Conservation (phyloP, 208 protist species). For the Acanthamoeba rhysodes region DNA sequence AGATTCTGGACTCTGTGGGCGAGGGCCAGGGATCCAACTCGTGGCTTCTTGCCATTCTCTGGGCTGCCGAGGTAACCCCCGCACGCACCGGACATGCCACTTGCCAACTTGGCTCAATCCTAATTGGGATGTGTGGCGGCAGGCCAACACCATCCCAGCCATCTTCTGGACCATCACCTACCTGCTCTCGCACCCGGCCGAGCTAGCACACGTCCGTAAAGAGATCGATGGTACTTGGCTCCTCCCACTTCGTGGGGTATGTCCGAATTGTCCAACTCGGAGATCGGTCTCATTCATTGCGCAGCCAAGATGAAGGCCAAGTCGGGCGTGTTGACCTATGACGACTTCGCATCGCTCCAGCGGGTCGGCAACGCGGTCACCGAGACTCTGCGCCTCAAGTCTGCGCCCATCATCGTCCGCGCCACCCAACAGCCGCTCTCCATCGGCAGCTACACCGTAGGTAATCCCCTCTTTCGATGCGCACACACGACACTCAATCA, state of each 20-base stretch:
- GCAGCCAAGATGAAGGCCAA: constrained; percentile 11
- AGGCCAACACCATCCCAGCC: constrained; percentile 53
- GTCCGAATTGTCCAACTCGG: no score
- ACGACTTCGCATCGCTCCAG: constrained; percentile 48
- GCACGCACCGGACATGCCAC: not conserved
- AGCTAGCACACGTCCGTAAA: not conserved
- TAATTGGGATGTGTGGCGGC: not conserved
- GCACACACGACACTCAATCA: not conserved
- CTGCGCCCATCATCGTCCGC: constrained; percentile 53
- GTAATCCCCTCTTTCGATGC: no score
- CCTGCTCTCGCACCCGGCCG: constrained; percentile 19
- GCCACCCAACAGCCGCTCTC: constrained; percentile 50
- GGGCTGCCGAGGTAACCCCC: constrained; percentile 1
- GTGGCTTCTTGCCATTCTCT: constrained; percentile 51
- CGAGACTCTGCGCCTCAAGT: constrained; percentile 29
- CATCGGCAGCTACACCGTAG: constrained; percentile 33
- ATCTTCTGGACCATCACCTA: constrained; percentile 71
- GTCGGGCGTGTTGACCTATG: constrained; percentile 40
- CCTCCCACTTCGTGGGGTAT: not conserved
- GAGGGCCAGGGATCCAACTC: constrained; percentile 12
- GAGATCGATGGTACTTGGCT: constrained; percentile 47
- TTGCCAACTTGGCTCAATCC: not conserved
- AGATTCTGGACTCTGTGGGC: constrained; percentile 9
- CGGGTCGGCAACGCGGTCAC: constrained; percentile 23
- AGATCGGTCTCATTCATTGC: no score